Conservation (phyloP, 176 grass and related monocot species). For the Oryza coarctata region DNA sequence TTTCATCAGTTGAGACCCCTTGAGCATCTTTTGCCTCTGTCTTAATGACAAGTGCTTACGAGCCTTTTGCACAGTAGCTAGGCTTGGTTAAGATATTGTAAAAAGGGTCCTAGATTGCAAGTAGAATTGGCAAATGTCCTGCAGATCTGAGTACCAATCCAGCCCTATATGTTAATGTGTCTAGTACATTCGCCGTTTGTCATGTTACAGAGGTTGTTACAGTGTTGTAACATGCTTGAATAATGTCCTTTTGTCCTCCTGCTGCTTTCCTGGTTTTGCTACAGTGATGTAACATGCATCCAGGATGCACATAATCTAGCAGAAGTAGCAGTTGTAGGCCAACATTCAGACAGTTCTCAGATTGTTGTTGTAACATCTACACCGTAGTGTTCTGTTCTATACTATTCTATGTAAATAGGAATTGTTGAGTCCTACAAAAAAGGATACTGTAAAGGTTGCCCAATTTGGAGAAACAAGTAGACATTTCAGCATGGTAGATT, state of each 20-base stretch:
- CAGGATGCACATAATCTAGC: slow-evolving; percentile 25
- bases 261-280: slow-evolving; percentile 9
- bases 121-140: slow-evolving; percentile 37
- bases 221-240: slow-evolving; percentile 40
- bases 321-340: neutral
- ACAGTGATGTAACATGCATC: slow-evolving; percentile 40
- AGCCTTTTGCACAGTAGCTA: slow-evolving; percentile 46
- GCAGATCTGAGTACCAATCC: slow-evolving; percentile 53
- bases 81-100: slow-evolving; percentile 17
- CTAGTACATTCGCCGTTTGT: slow-evolving; percentile 31
- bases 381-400: neutral
- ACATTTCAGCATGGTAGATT: neutral
- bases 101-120: slow-evolving; percentile 42
- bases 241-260: slow-evolving; percentile 5
- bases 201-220: slow-evolving; percentile 43
- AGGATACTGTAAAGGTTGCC: neutral
- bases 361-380: neutral
- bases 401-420: neutral
- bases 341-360: slow-evolving; percentile 3
- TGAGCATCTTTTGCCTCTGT: slow-evolving; percentile 53
- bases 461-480: slow-evolving; percentile 1
- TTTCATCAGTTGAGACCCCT: slow-evolving; percentile 29
- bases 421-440: neutral
- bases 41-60: slow-evolving; percentile 62
- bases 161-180: slow-evolving; percentile 36